A percentile compares a stretch with the other conserved stretches of the same genome.
phyloP scores from a whole-genome alignment of 2,329 filamentous ascomycete genomes.

The Fusarium sacchari region DNA sequence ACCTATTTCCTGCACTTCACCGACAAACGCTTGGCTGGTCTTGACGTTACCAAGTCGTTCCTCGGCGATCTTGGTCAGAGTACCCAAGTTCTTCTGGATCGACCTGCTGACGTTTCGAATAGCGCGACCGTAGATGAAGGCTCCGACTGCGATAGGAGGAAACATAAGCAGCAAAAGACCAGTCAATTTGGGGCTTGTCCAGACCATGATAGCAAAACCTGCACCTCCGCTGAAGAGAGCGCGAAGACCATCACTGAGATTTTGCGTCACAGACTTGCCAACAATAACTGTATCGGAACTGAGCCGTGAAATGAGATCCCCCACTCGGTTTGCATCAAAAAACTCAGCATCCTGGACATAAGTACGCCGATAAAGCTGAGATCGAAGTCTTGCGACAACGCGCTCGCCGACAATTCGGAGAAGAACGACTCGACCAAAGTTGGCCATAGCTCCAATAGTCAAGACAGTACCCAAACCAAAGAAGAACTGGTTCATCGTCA shows the following conservation, averaged over 20 bases:
- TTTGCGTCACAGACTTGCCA: conserved; percentile 98
- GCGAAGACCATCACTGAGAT: conserved; percentile 93
- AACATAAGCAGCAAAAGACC: conserved; percentile 87
- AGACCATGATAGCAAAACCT: conserved; percentile 94
- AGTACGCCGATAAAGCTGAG: conserved; percentile 88
- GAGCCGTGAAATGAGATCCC: conserved; percentile 93
- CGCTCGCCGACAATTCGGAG: conserved; percentile 94
- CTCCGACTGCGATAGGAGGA: conserved; percentile 88
- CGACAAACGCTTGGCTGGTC: conserved; percentile 95
- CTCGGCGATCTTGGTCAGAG: conserved; percentile 95
- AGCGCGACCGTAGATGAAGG: conserved; percentile 89
- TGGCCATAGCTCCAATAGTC: conserved; percentile 85
- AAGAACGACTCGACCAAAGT: conserved; percentile 93
- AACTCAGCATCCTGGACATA: conserved; percentile 99
- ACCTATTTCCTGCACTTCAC: conserved; percentile 87
- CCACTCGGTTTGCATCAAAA: conserved; percentile 96
- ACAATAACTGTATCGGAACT: conserved; percentile 98
- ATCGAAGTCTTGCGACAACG: conserved; percentile 89
- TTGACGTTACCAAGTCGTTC: conserved; percentile 97
- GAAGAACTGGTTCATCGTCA: conserved; percentile 90
- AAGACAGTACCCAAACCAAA: conserved; percentile 79
- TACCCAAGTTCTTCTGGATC: conserved; percentile 93
- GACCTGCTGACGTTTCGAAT: conserved; percentile 90
- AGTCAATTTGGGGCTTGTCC: conserved; percentile 90
- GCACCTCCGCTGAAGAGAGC: conserved; percentile 89